Percentiles rank a stretch among this genome's conserved stretches.
These are phyloP conservation scores for Dalbergia oliveri DNA, from an alignment of 306 rosid genomes.

Conservation along the genomic window DNA sequence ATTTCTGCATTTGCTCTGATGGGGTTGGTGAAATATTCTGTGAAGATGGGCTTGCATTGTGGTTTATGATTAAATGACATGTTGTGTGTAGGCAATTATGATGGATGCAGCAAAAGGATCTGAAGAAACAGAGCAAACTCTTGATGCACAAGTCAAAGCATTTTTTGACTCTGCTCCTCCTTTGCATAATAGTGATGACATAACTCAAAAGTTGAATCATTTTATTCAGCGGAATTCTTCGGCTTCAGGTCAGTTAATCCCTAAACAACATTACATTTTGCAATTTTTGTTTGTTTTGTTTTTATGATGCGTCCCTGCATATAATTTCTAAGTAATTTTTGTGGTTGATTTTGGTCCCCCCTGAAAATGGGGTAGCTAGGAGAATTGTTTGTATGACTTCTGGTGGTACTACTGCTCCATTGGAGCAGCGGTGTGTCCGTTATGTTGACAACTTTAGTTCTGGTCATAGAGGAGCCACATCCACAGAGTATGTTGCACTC, in stretches of 20 bases:
- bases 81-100: conserved; percentile 44
- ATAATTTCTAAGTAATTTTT: conserved; percentile 24
- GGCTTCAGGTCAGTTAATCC: conserved; percentile 54
- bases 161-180: conserved; percentile 94
- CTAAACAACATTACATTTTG: conserved; percentile 5
- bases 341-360: conserved; percentile 35
- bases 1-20: not conserved
- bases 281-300: not conserved
- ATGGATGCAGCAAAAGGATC: conserved; percentile 64
- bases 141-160: conserved; percentile 63
- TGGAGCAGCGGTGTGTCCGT: conserved; percentile 91
- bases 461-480: conserved; percentile 96
- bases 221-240: conserved; percentile 65
- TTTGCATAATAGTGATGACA: conserved; percentile 50
- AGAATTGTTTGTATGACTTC: conserved; percentile 90
- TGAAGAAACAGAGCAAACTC: conserved; percentile 47
- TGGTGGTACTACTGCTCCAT: conserved; percentile 96
- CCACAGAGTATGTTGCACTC: conserved; percentile 78
- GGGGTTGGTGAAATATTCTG: not conserved
- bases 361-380: conserved; percentile 61
- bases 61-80: conserved; percentile 24
- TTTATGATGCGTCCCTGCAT: conserved; percentile 14
- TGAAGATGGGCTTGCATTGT: conserved; percentile 5
- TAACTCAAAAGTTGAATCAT: conserved; percentile 58
- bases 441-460: conserved; percentile 97